Percentiles rank a stretch among this genome's conserved stretches.
Evolutionary conservation across 2,329 filamentous ascomycete genomes (phyloP).

Genomic region (Colletotrichum spinosum): DNA sequence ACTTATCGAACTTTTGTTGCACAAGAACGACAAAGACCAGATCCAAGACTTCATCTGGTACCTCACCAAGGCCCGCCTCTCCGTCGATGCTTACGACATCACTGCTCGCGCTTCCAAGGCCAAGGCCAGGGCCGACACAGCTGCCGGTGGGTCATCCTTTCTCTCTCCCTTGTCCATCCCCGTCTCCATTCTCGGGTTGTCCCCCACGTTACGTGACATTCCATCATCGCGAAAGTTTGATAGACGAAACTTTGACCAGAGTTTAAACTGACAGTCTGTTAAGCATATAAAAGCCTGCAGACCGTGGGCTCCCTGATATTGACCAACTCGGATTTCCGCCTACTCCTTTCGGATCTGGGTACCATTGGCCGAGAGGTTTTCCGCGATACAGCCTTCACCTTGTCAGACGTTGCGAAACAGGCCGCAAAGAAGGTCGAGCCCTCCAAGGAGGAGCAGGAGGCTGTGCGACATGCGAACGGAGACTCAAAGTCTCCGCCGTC

Average conservation of each 20-base stretch:
- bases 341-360: slow-evolving; percentile 84
- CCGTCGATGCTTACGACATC: slow-evolving; percentile 74
- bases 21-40: slow-evolving; percentile 88
- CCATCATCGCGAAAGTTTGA: not conserved
- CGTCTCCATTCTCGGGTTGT: not conserved
- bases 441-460: slow-evolving; percentile 68
- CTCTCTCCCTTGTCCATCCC: not conserved
- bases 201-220: not conserved
- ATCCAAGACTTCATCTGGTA: slow-evolving; percentile 95
- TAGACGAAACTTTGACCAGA: slow-evolving; percentile 13
- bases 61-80: slow-evolving; percentile 77
- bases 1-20: slow-evolving; percentile 82
- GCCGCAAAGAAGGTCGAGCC: slow-evolving; percentile 81
- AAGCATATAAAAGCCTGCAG: slow-evolving; percentile 83
- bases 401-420: slow-evolving; percentile 80
- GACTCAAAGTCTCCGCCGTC: slow-evolving; percentile 56
- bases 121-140: slow-evolving; percentile 76
- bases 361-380: slow-evolving; percentile 87
- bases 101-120: slow-evolving; percentile 69
- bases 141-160: slow-evolving; percentile 67
- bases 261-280: slow-evolving; percentile 39
- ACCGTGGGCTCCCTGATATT: slow-evolving; percentile 88
- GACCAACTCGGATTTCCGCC: slow-evolving; percentile 89
- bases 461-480: slow-evolving; percentile 55
- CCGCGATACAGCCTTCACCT: slow-evolving; percentile 83